A percentile compares a stretch with the other conserved stretches of the same genome.
phyloP scores from a whole-genome alignment of 345 rosid genomes.

The rapeseed (Brassica napus) region Da-Ae NC_063452.1:29075001-29075500 shows the following conservation, averaged over 20 bases:
- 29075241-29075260: conserved; percentile 3
- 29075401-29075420: background rate
- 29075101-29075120: background rate
- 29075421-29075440: background rate
- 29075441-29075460: conserved; percentile 11
- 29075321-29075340: background rate
- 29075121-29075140: conserved; percentile 6
- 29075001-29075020: background rate
- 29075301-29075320: background rate
- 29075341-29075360: conserved; percentile 2
- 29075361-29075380: background rate
- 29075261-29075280: conserved; percentile 38
- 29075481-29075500: background rate
- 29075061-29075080: background rate
- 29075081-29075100: background rate
- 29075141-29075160: background rate
- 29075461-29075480: conserved; percentile 2
- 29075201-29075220: background rate
- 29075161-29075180: conserved; percentile 8
- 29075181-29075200: background rate
- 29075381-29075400: background rate
- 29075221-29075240: background rate
- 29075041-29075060: background rate
- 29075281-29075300: conserved; percentile 11
- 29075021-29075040: background rate